Evolutionary conservation across 257 asterid genomes (phyloP), one percentile per base, ranked within the genome.

Genomic region (Ophiorrhiza pumila): DNA sequence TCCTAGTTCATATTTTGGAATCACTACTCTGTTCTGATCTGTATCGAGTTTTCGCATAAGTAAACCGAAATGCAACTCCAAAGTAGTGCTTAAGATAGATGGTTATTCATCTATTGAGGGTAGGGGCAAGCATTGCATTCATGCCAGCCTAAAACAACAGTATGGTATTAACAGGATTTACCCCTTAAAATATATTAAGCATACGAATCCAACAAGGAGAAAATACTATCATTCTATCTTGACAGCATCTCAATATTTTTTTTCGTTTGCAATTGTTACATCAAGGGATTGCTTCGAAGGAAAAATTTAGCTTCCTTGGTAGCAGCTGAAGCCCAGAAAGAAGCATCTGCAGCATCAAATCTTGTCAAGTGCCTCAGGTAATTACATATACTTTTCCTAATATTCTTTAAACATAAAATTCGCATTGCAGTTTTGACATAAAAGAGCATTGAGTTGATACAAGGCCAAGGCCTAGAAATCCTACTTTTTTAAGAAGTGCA

Each of bases 311-410:
- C 96, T 69, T 87, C 90, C 77, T 70, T 81, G 74, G 90, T 92
- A 62, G 93, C 95, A 58, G 86, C 86, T 59, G 91, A 89, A 84
- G 98, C 98, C 64, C 91, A 90, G 60, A 89, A 84, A 65, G 98
- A 93, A 82, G 98, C 97, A 35, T 82, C 81, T 52, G 66, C 81
- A 66, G 93, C 96, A 20, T 86, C 89, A 80, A 86, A 86, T 80
- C 89, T 93, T 70, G 84, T 87, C 71, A 87, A 85, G 65, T 89
- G 92, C 90, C 86, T 93, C 50, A 83, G 97, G 98, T 91, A 71
- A 64, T 65, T 41, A 71, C 17, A 47, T 4, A 35, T 18, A 1
- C 4, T 34, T 35, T 4, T 61, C 20, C 29, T 7, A 8, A 17
- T 18, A 4, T 50, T 20, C 8, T 50, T 20, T 20, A 18, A 20